Base-by-base conservation (phyloP, 176 grass and related monocot genomes). In the Echinochloa phyllopogon region DNA sequence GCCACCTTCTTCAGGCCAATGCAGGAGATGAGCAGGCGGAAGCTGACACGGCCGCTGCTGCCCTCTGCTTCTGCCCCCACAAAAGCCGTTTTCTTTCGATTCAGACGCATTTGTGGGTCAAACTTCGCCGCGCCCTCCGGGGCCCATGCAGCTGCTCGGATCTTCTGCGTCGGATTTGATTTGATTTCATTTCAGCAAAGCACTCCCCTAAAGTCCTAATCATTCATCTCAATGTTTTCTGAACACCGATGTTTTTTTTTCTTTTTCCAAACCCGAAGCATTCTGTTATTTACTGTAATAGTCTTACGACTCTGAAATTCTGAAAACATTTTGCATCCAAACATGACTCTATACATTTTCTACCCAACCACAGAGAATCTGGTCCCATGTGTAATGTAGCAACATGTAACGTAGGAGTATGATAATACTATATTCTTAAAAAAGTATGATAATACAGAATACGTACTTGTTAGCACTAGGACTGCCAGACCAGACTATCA, bases 31-130 rank as follows among this genome's bases (percentile, higher is more conserved):
- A 69, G 61, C 60, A 84, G 49, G 25, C 41, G 81, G 81, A 70
- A 86, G 47, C 80, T 92, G 90, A 89, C 91, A 81, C 42, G 21
- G 78, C 24, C 77, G 67, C 77, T 41, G 40, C 82, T 59, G 36
- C 48, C 45, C 5, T 33, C 29, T 33, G 29, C 29, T 33, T 33
- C 29, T 33, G 29, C 29, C 1, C 43, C 52, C 65, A 49, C 72
- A 37, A 71, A 71, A 63, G 74, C 84, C 85, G 58, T 53, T 85
- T 82, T 77, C 77, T 87, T 82, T 73, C 77, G 55, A 64, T 48
- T 84, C 84, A 55, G 64, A 87, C 72, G 71, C 67, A 21, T 45
- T 8, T 76, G 88, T 80, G 82, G 91, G 88, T 93, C 88, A 90
- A 90, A 93, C 82, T 13, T 59, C 56, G 71, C 86, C 48, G 7